These are phyloP conservation scores for Mortierella sp. DNA, from an alignment of 371 early-diverging fungal species.

Conservation along the genomic window DNA sequence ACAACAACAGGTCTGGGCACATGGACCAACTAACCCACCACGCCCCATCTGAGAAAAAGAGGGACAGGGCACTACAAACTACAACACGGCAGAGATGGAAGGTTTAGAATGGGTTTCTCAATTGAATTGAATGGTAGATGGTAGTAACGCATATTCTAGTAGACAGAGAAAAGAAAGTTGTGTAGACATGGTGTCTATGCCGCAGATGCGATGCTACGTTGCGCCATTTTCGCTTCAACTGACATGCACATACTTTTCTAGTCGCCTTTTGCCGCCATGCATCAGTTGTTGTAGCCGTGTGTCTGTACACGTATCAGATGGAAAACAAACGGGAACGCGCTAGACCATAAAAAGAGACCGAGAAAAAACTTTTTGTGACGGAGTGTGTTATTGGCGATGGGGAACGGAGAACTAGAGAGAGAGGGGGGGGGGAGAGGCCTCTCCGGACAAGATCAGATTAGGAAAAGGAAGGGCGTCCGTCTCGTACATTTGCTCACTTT, in stretches of 20 bases:
- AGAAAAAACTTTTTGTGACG: neutral
- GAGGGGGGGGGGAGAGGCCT: neutral
- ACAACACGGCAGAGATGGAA: neutral
- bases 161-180: no score
- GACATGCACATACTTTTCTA: neutral
- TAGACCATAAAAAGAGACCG: neutral
- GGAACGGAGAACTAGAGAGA: neutral
- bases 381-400: neutral
- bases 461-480: neutral
- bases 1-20: neutral
- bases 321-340: neutral
- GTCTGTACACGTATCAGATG: no score
- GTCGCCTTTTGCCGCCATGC: neutral
- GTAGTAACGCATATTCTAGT: no score
- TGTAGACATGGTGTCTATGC: no score
- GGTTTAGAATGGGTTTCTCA: neutral
- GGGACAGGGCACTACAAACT: neutral
- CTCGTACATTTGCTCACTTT: neutral
- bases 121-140: neutral
- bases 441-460: conserved; percentile 6
- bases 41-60: neutral
- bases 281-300: neutral
- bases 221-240: neutral
- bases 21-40: neutral
- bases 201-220: neutral